A percentile compares a stretch with the other conserved stretches of the same genome.
Evolutionary conservation across 2,329 filamentous ascomycete genomes (phyloP).

Genomic region (Colletotrichum navitas): DNA sequence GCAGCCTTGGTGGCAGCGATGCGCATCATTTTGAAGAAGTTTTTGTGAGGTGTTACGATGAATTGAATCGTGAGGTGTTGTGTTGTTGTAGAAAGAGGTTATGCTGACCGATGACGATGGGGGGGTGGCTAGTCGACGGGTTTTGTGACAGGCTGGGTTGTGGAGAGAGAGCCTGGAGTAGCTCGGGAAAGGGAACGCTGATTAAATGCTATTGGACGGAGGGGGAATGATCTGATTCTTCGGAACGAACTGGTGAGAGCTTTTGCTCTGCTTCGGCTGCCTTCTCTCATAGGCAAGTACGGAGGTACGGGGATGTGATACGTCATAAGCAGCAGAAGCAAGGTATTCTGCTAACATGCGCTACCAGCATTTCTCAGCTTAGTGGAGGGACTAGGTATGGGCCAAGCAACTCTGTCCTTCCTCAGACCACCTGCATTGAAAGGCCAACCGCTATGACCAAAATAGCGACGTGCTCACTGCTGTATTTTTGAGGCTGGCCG

Average conservation of each 20-base stretch:
- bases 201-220: conserved; percentile 22
- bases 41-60: conserved; percentile 36
- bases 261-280: conserved; percentile 19
- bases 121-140: conserved; percentile 20
- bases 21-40: conserved; percentile 71
- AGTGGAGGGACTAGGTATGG: conserved; percentile 8
- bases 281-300: conserved; percentile 28
- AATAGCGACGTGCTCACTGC: conserved; percentile 5
- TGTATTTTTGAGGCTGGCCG: not conserved
- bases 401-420: not conserved
- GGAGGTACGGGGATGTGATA: conserved; percentile 29
- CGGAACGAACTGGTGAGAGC: conserved; percentile 11
- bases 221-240: conserved; percentile 36
- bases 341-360: conserved; percentile 39
- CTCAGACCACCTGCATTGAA: conserved; percentile 16
- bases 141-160: conserved; percentile 41
- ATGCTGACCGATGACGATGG: conserved; percentile 36
- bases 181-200: conserved; percentile 17
- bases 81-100: conserved; percentile 18
- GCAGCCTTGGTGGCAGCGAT: conserved; percentile 70
- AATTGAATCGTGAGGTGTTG: conserved; percentile 28
- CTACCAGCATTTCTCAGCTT: conserved; percentile 40
- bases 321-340: conserved; percentile 23
- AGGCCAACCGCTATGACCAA: conserved; percentile 17
- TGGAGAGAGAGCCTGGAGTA: conserved; percentile 26